Evolutionary conservation across 805 yeast genomes (phyloP).

Genomic region (Monosporozyma aquatica): DNA sequence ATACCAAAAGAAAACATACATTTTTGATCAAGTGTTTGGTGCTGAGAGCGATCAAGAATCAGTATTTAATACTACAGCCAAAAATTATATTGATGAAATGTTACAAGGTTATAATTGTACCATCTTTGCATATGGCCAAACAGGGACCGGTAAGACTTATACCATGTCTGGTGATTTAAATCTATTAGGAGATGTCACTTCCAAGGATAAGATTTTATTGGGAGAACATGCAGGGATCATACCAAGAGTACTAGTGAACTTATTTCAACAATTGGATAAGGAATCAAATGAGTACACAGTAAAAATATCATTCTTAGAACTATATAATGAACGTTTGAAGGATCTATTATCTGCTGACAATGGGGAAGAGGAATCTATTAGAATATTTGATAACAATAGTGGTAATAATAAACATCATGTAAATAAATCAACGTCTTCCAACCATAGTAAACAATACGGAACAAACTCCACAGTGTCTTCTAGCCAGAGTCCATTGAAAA

Average conservation of each 20-base stretch:
- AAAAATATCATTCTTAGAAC: slow-evolving; percentile 65
- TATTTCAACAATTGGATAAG: slow-evolving; percentile 43
- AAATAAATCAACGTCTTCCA: too few species aligned
- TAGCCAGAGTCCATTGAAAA: neutral
- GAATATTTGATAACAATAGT: slow-evolving; percentile 41
- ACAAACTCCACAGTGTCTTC: neutral
- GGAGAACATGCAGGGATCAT: slow-evolving; percentile 51
- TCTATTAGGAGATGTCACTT: slow-evolving; percentile 29
- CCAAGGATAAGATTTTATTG: slow-evolving; percentile 19
- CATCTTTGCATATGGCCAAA: slow-evolving; percentile 79
- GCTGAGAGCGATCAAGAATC: slow-evolving; percentile 66
- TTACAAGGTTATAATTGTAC: slow-evolving; percentile 69
- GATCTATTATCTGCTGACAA: slow-evolving; percentile 45
- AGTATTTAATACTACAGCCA: slow-evolving; percentile 57
- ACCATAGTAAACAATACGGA: neutral
- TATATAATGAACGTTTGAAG: slow-evolving; percentile 71
- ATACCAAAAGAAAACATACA: slow-evolving; percentile 42
- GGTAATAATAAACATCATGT: slow-evolving; percentile 2
- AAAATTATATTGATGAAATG: slow-evolving; percentile 50
- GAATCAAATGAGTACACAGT: slow-evolving; percentile 48
- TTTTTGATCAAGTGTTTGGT: slow-evolving; percentile 73
- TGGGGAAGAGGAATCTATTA: slow-evolving; percentile 35
- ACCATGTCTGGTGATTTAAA: slow-evolving; percentile 64
- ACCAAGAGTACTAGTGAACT: slow-evolving; percentile 46
- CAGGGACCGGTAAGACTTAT: slow-evolving; percentile 79